Evolutionary conservation across 139 green algal species (phyloP).

Genomic region (Pedinophyceae sp.): DNA sequence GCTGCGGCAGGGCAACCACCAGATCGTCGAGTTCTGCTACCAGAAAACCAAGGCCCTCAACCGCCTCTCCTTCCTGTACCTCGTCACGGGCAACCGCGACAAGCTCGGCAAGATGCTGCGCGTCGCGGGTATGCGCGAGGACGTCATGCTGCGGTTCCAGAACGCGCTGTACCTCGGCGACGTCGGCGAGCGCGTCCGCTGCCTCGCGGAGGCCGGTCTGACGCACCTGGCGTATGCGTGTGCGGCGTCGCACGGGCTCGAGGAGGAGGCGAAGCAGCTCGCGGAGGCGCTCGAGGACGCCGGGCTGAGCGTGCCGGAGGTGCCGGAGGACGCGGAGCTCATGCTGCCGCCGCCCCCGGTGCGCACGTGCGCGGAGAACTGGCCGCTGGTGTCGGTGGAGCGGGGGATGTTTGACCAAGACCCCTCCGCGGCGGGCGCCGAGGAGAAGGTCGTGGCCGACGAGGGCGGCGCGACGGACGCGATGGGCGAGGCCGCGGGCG

Average conservation of each 20-base stretch:
- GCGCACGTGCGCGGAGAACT: not conserved
- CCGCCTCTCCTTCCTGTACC: conserved; percentile 97
- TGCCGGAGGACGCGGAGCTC: conserved; percentile 14
- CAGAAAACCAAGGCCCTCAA: conserved; percentile 98
- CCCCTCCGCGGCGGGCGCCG: too few relatives aligned
- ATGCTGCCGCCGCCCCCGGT: not conserved
- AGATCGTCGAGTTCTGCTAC: conserved; percentile 97
- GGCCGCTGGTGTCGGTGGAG: not conserved
- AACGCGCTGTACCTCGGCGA: conserved; percentile 95
- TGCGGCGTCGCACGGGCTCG: conserved; percentile 67
- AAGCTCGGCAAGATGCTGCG: conserved; percentile 95
- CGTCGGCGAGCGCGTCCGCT: conserved; percentile 50
- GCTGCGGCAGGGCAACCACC: conserved; percentile 54
- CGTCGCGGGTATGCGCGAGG: conserved; percentile 86
- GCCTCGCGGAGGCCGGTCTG: conserved; percentile 86
- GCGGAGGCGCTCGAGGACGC: conserved; percentile 33
- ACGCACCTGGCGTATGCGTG: conserved; percentile 78
- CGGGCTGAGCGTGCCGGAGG: conserved; percentile 1
- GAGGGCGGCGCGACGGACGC: conserved; percentile 1
- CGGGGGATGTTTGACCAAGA: not conserved
- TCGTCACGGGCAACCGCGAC: conserved; percentile 89
- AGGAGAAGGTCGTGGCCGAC: not conserved
- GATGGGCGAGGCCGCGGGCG: not conserved
- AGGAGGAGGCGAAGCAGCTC: conserved; percentile 44
- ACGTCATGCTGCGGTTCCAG: conserved; percentile 92